These are phyloP conservation scores for Podospora pseudopauciseta DNA, from an alignment of 495 filamentous ascomycete species.

Conservation along the genomic window DNA sequence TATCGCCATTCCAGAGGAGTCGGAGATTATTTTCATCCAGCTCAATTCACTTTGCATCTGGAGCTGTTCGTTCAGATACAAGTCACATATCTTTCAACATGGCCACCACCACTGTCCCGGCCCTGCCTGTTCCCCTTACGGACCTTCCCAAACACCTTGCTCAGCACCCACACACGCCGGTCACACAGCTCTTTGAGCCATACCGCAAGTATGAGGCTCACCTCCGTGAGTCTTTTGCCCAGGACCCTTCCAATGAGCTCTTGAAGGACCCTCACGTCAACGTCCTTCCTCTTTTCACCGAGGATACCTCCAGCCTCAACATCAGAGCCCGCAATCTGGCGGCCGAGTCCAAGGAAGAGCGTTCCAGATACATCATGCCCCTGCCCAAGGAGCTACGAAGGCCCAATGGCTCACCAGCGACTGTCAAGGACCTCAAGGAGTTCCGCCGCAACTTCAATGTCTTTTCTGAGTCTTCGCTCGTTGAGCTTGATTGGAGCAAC, in stretches of 20 bases:
- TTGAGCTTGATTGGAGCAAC: constrained; percentile 67
- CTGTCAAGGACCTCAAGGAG: constrained; percentile 59
- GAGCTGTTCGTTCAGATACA: background rate
- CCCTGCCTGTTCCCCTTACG: constrained; percentile 41
- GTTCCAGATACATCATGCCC: constrained; percentile 67
- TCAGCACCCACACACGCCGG: constrained; percentile 49
- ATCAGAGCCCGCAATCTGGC: constrained; percentile 61
- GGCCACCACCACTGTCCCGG: constrained; percentile 36
- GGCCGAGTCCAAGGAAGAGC: constrained; percentile 55
- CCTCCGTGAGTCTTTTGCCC: constrained; percentile 68
- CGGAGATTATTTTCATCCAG: background rate
- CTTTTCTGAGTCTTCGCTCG: constrained; percentile 64
- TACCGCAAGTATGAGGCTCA: constrained; percentile 66
- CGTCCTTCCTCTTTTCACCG: constrained; percentile 64
- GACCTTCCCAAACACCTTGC: constrained; percentile 46
- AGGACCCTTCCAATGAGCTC: constrained; percentile 56
- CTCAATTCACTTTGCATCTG: background rate
- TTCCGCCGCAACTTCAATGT: constrained; percentile 73
- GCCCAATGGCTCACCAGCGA: constrained; percentile 56
- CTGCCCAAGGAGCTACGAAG: constrained; percentile 58
- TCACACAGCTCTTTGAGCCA: constrained; percentile 59
- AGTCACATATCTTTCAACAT: constrained; percentile 24
- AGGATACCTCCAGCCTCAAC: constrained; percentile 51
- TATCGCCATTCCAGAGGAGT: background rate
- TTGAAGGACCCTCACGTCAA: constrained; percentile 62